A percentile compares a stretch with the other conserved stretches of the same genome.
phyloP scores from a whole-genome alignment of 2,329 filamentous ascomycete genomes.

The Xenoacremonium recifei region DNA sequence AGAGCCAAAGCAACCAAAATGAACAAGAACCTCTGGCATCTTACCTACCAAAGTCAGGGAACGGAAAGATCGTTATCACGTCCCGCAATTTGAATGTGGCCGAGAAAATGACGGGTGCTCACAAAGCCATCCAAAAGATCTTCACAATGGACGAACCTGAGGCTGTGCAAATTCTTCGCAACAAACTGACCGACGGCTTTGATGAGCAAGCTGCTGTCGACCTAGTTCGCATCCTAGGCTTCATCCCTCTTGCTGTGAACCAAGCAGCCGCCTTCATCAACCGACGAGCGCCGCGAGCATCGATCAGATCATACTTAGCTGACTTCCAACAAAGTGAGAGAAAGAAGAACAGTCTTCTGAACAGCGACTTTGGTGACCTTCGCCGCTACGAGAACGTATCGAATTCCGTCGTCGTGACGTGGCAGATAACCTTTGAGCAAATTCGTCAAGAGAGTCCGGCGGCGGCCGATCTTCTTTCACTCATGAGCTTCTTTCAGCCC shows the following conservation, averaged over 20 bases:
- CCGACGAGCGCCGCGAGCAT: slow-evolving; percentile 14
- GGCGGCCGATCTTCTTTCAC: slow-evolving; percentile 41
- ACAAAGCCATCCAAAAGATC: slow-evolving; percentile 2
- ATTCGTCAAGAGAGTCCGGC: slow-evolving; percentile 30
- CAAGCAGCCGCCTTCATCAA: slow-evolving; percentile 28
- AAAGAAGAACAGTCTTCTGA: slow-evolving; percentile 20
- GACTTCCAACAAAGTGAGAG: slow-evolving; percentile 25
- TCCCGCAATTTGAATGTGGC: slow-evolving; percentile 14
- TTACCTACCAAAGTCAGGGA: slow-evolving; percentile 13
- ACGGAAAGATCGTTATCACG: slow-evolving; percentile 14
- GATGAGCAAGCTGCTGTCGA: not conserved
- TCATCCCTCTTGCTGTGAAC: slow-evolving; percentile 26
- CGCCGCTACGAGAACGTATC: slow-evolving; percentile 13
- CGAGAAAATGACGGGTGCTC: slow-evolving; percentile 10
- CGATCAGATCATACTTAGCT: slow-evolving; percentile 29
- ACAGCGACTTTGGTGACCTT: slow-evolving; percentile 7
- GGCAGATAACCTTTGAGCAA: slow-evolving; percentile 29
- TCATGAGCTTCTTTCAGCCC: slow-evolving; percentile 39
- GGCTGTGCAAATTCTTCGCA: slow-evolving; percentile 2
- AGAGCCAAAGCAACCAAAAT: not conserved
- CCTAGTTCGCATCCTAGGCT: slow-evolving; percentile 14
- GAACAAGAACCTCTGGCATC: slow-evolving; percentile 9
- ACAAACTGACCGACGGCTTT: not conserved
- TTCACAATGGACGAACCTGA: not conserved
- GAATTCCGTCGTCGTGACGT: slow-evolving; percentile 27